Base-by-base conservation (phyloP, 768 basidiomycete genomes). In the Tricholoma sp. region DNA sequence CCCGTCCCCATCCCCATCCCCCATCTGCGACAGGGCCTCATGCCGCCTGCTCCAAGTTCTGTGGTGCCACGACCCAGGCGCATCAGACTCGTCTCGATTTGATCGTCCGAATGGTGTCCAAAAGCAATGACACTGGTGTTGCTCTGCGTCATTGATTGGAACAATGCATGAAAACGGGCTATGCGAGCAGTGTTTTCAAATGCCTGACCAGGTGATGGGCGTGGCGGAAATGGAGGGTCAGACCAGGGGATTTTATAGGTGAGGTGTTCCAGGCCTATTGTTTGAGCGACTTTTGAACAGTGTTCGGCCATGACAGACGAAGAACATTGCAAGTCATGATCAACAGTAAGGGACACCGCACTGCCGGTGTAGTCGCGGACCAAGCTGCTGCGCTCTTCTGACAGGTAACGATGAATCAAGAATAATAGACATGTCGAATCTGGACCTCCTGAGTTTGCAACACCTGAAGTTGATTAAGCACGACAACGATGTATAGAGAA, bases 81-180 rank as follows among this genome's bases (percentile, higher is more conserved):
- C 77, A 91, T 83, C 52, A 94, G 71, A 29, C 83, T 78, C 0
- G 91, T 94, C 67, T 94, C 91, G 9, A 92, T 79, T 66, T 93
- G 89, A 66, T 94, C 91, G 65, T 94, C 89, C 3, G 79, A 79
- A 65, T 94, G 91, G 62, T 94, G 91, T 0, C 81, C 91, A 50
- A 86, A 78, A 0, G 86, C 86, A 54, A 91, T 66, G 12, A 76
- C 66, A 14, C 74, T 61, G 3, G 76, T 68, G 0, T 74, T 63
- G 0, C 68, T 57, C 1, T 60, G 69, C 52, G 57, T 59, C 67
- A 69, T 66, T 4, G 64, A 69, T n/a, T 72, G 56, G 56, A 83
- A 80, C 35, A 89, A 61, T 9, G 76, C 52, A 47, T 72, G 71
- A 61, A 85, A 84, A 19, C 91, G 82, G 29, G 82, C 86, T 1